phyloP scores from a whole-genome alignment of 768 basidiomycete genomes.

The Dentipellis fragilis region DNA sequence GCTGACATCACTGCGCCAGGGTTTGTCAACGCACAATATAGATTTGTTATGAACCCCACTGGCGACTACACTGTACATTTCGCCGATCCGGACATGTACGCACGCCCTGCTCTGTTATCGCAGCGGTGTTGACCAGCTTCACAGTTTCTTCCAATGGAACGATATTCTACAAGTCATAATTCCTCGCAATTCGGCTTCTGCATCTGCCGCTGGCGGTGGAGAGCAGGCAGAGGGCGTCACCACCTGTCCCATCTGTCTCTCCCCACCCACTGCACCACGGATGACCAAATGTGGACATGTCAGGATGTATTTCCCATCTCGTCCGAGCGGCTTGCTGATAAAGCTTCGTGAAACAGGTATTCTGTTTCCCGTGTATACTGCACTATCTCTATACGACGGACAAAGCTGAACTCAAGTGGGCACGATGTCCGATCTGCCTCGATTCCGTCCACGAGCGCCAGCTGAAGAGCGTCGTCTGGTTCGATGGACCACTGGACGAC shows the following conservation, averaged over 20 bases:
- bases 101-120: slow-evolving; percentile 15
- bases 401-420: slow-evolving; percentile 57
- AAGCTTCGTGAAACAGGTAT: slow-evolving; percentile 45
- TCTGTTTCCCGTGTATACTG: slow-evolving; percentile 89
- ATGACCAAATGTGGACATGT: slow-evolving; percentile 99
- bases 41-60: slow-evolving; percentile 89
- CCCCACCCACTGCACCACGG: slow-evolving; percentile 78
- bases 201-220: slow-evolving; percentile 37
- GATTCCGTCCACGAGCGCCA: slow-evolving; percentile 87
- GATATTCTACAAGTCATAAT: slow-evolving; percentile 94
- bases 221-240: slow-evolving; percentile 53
- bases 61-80: slow-evolving; percentile 94
- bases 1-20: slow-evolving; percentile 35
- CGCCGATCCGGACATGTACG: slow-evolving; percentile 94
- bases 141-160: slow-evolving; percentile 90
- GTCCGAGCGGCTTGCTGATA: slow-evolving; percentile 8
- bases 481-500: slow-evolving; percentile 37
- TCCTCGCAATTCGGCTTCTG: slow-evolving; percentile 69
- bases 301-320: slow-evolving; percentile 25
- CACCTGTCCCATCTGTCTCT: slow-evolving; percentile 92
- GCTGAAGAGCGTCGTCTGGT: slow-evolving; percentile 91
- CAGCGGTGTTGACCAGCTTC: slow-evolving; percentile 4
- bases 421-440: slow-evolving; percentile 91
- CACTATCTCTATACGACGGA: slow-evolving; percentile 83
- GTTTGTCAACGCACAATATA: slow-evolving; percentile 93